phyloP scores from a whole-genome alignment of 495 filamentous ascomycete species.

The Neurospora sp. region DNA sequence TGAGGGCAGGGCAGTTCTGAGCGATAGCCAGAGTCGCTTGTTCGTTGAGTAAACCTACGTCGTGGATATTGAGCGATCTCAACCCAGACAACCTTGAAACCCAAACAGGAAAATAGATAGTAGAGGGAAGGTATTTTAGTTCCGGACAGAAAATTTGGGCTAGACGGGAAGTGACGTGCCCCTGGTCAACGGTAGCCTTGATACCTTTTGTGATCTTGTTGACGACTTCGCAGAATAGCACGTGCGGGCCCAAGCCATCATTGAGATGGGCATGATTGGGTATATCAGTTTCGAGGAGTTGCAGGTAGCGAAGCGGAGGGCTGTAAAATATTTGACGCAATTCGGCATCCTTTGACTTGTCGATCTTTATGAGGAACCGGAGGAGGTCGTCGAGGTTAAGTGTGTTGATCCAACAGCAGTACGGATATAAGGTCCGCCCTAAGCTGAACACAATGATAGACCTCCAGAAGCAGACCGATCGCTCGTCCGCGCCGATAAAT shows the following conservation, averaged over 20 bases:
- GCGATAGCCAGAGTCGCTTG: slow-evolving; percentile 43
- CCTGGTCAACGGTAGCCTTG: slow-evolving; percentile 19
- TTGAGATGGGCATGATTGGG: background rate
- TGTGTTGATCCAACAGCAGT: slow-evolving; percentile 55
- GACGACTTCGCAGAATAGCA: slow-evolving; percentile 16
- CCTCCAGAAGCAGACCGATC: slow-evolving; percentile 57
- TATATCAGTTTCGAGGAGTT: slow-evolving; percentile 3
- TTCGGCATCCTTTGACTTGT: background rate
- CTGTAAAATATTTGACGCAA: slow-evolving; percentile 40
- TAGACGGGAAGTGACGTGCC: slow-evolving; percentile 28
- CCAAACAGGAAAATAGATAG: slow-evolving; percentile 23
- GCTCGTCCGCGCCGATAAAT: slow-evolving; percentile 12
- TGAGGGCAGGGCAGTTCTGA: slow-evolving; percentile 50
- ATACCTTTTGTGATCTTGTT: slow-evolving; percentile 26
- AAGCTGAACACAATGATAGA: slow-evolving; percentile 59
- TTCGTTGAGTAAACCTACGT: slow-evolving; percentile 46
- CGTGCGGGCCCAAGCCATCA: slow-evolving; percentile 6
- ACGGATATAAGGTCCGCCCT: slow-evolving; percentile 53
- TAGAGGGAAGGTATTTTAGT: slow-evolving; percentile 10
- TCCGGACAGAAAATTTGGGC: slow-evolving; percentile 32
- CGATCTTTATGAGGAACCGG: slow-evolving; percentile 25
- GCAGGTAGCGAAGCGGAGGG: slow-evolving; percentile 31
- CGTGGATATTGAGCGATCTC: slow-evolving; percentile 41
- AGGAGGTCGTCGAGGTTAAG: slow-evolving; percentile 52
- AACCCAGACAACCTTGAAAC: slow-evolving; percentile 25